These are phyloP conservation scores for Glycine latifolia DNA, from an alignment of 306 rosid genomes.

Conservation along the genomic window DNA sequence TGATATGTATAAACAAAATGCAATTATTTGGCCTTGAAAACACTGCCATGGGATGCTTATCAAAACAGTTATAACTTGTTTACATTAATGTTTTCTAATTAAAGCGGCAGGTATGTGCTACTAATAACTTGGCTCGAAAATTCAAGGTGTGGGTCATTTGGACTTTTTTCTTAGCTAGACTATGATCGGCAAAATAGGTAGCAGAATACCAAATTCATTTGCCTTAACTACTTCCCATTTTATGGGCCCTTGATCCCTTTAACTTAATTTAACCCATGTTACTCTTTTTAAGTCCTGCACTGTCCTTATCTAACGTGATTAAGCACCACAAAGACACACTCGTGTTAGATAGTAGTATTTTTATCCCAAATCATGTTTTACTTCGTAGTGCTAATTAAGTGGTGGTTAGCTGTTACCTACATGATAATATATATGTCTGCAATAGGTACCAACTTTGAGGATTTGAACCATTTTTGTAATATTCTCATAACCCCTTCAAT, in stretches of 20 bases:
- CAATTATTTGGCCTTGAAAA: no score
- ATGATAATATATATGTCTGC: neutral
- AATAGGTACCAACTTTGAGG: neutral
- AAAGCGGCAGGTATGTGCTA: constrained; percentile 47
- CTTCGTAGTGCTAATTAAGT: neutral
- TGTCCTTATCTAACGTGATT: neutral
- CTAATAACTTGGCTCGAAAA: constrained; percentile 25
- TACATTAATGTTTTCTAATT: no score
- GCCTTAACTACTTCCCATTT: constrained; percentile 54
- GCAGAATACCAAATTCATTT: constrained; percentile 68
- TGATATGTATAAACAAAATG: no score
- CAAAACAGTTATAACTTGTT: no score
- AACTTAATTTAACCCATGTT: constrained; percentile 28
- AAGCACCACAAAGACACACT: constrained; percentile 4
- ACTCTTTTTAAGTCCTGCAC: neutral
- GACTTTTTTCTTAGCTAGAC: constrained; percentile 24
- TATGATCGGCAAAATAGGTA: constrained; percentile 35
- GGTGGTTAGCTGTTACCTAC: neutral
- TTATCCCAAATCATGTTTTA: constrained; percentile 7
- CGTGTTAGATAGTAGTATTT: neutral
- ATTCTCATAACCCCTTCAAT: constrained; percentile 6
- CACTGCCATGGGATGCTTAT: no score
- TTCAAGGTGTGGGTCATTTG: constrained; percentile 31
- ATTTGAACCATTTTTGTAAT: neutral
- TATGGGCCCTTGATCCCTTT: constrained; percentile 36